Percentiles rank a stretch among this genome's conserved stretches.
These are phyloP conservation scores for Nannochloris sp. DNA, from an alignment of 139 green algal species.

Conservation along the genomic window DNA sequence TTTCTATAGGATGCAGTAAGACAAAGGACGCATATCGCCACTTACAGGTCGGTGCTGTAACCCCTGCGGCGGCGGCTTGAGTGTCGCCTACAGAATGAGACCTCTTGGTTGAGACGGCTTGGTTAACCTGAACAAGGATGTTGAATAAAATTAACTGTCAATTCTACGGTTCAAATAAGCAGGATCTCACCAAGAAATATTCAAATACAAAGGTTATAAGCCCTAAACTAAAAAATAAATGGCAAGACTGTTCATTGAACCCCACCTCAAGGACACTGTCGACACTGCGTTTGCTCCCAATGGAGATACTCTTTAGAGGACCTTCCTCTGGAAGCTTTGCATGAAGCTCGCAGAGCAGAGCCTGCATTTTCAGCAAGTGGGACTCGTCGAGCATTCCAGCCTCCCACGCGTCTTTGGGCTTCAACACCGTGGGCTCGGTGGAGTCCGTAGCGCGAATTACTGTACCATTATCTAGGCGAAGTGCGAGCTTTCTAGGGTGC, in stretches of 20 bases:
- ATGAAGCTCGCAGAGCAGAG: conserved; percentile 33
- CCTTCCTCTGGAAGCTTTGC: conserved; percentile 29
- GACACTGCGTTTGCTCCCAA: conserved; percentile 21
- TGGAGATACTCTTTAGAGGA: conserved; percentile 35
- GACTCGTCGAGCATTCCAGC: conserved; percentile 20
- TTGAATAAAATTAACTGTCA: too few species aligned
- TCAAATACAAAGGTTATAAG: too few species aligned
- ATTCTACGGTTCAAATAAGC: too few species aligned
- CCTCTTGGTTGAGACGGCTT: too few species aligned
- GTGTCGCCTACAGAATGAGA: not conserved
- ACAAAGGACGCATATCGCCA: too few species aligned
- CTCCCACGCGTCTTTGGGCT: conserved; percentile 19
- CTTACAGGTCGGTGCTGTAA: too few species aligned
- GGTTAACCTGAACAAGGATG: not conserved
- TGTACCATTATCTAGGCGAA: conserved; percentile 41
- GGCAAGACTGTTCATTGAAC: not conserved
- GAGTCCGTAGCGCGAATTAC: conserved; percentile 15
- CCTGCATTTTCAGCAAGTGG: conserved; percentile 24
- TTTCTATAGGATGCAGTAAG: too few species aligned
- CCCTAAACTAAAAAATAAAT: not conserved
- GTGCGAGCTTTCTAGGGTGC: conserved; percentile 13
- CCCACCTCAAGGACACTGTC: conserved; percentile 27
- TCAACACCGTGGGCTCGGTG: conserved; percentile 9
- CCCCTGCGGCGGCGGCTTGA: not conserved
- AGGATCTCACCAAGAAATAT: too few species aligned